phyloP scores from a whole-genome alignment of 805 yeast species.

The Ogataea ganodermae region DNA sequence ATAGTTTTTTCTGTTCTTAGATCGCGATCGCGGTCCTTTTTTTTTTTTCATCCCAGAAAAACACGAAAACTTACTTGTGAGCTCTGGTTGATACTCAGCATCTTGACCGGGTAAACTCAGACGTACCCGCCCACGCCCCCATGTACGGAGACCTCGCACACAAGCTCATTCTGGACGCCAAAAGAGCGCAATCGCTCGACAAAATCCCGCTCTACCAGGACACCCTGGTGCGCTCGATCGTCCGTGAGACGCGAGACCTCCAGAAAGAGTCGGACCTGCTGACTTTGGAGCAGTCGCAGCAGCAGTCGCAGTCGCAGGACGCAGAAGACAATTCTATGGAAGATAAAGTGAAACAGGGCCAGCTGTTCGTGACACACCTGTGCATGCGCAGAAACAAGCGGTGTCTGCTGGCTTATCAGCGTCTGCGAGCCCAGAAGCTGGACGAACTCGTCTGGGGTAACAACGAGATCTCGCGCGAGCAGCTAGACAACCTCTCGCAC shows the following conservation, averaged over 20 bases:
- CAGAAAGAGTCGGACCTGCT: conserved; percentile 57
- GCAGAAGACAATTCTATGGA: conserved; percentile 26
- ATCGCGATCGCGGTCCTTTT: conserved; percentile 1
- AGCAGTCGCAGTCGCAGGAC: conserved; percentile 1
- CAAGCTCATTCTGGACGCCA: conserved; percentile 83
- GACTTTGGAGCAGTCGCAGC: conserved; percentile 26
- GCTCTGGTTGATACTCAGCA: too few species aligned
- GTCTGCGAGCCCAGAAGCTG: conserved; percentile 65
- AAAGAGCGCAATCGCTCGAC: conserved; percentile 68
- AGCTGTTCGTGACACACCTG: conserved; percentile 66
- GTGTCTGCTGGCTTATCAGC: conserved; percentile 82
- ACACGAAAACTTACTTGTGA: too few species aligned
- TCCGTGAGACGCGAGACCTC: conserved; percentile 70
- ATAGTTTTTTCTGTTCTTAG: not conserved
- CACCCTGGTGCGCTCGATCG: conserved; percentile 65
- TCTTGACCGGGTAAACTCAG: not conserved
- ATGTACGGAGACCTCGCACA: conserved; percentile 92
- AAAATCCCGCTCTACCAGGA: conserved; percentile 70
- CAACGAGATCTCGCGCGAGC: conserved; percentile 46
- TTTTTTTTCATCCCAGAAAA: not conserved
- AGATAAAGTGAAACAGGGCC: conserved; percentile 57
- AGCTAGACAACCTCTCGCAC: conserved; percentile 60
- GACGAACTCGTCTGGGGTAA: conserved; percentile 74
- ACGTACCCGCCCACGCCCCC: not conserved
- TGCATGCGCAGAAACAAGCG: conserved; percentile 88